phyloP scores from a whole-genome alignment of 2,329 filamentous ascomycete genomes.

The Fusarium sp. region DNA sequence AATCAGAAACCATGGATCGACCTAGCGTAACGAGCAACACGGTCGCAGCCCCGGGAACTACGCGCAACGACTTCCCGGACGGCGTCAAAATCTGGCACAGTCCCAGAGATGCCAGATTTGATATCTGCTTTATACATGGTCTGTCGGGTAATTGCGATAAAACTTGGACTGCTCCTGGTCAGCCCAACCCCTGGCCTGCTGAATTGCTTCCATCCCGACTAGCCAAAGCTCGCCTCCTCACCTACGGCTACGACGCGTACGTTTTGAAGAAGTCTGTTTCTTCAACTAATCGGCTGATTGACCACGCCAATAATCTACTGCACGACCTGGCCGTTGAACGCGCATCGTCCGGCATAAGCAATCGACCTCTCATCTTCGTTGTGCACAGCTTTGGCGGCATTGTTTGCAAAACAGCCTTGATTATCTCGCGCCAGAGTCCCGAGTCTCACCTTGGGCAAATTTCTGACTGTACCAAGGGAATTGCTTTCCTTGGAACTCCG shows the following conservation, averaged over 20 bases:
- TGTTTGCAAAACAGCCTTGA: not conserved
- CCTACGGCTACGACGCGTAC: not conserved
- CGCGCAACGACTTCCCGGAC: not conserved
- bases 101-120: not conserved
- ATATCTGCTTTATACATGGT: not conserved
- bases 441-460: not conserved
- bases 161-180: not conserved
- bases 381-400: not conserved
- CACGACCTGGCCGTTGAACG: not conserved
- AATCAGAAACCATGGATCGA: not conserved
- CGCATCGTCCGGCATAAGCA: not conserved
- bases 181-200: not conserved
- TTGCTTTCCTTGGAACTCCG: not conserved
- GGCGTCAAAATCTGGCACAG: not conserved
- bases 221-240: not conserved
- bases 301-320: not conserved
- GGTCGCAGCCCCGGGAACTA: fast-evolving
- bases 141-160: not conserved
- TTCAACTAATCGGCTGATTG: not conserved
- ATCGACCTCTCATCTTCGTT: not conserved
- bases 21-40: not conserved
- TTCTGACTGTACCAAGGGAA: not conserved
- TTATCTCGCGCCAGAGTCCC: not conserved
- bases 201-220: not conserved
- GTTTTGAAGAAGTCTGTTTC: not conserved